Base-by-base conservation (phyloP, 1,284 basidiomycete species). In the Irpex sp. region DNA sequence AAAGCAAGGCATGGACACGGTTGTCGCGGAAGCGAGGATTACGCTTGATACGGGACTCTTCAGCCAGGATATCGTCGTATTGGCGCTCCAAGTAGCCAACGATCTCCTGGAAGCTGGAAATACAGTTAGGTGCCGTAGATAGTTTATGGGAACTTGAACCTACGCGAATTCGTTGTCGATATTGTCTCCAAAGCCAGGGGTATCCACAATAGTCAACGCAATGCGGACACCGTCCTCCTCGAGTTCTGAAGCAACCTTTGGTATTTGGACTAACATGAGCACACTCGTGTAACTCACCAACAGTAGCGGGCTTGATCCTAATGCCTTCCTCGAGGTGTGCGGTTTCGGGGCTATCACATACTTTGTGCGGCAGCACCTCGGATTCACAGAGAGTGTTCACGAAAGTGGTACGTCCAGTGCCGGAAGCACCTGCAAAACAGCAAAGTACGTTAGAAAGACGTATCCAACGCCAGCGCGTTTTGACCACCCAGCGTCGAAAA, bases 1-100 rank as follows among this genome's bases (percentile, higher is more conserved):
- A 99, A 65, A 99, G 86, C 60, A 99, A 82, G 15, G 95, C 96
- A 72, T 99, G 97, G 11, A 96, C 87, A 68, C 96, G 86, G 83
- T 98, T 98, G 80, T 99, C 97, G 75, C 96, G 89, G 87, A 98
- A 99, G 67, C 97, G 92, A 26, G 97, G 96, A 81, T 98, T 98
- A 85, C 97, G 97, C 83, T 98, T 99, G 82, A 99, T 99, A 73
- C 97, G 89, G 66, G 94, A 97, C 81, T 99, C 97, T 77, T 99
- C 97, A 8, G 97, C 96, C 67, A 99, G 85, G 76, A 99, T 98
- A 73, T 99, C 97, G 70, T 99, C 97, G 80, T 99, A 99, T 87
- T 99, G 97, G 66, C 97, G 91, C 78, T 99, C 97, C 67, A 99
- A 90, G 80, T 99, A 89, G 66, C 93, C 93, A 62, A 97, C 91